phyloP scores from a whole-genome alignment of 768 basidiomycete species.

The Russula ochroleuca region DNA sequence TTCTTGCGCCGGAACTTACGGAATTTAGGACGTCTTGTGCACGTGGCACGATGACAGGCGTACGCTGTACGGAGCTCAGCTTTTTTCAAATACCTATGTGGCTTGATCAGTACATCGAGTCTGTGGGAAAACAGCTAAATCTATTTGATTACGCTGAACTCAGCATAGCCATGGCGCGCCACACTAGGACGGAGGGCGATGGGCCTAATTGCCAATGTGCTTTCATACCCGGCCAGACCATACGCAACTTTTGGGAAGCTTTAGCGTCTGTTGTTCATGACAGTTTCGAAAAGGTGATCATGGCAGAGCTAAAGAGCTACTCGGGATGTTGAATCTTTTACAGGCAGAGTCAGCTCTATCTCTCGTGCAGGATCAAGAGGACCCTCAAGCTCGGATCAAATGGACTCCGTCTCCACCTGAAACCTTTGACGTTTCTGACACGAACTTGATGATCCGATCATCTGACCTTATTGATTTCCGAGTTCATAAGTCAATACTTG shows the following conservation, averaged over 20 bases:
- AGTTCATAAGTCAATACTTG: constrained; percentile 15
- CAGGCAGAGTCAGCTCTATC: constrained; percentile 7
- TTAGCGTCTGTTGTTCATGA: not conserved
- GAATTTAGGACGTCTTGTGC: not conserved
- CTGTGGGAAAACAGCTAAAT: not conserved
- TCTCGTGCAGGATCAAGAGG: not conserved
- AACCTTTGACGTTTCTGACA: not conserved
- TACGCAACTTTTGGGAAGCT: constrained; percentile 6
- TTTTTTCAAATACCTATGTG: not conserved
- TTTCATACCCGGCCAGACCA: not conserved
- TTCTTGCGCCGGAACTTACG: not conserved
- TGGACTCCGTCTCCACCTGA: not conserved
- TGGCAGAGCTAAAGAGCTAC: not conserved
- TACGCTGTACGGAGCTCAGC: not conserved
- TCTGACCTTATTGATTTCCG: constrained; percentile 11
- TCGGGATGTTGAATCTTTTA: not conserved
- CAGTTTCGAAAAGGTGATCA: not conserved
- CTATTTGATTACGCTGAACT: not conserved
- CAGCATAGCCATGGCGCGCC: not conserved
- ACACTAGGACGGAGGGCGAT: not conserved
- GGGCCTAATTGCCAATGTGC: not conserved
- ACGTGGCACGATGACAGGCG: not conserved
- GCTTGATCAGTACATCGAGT: not conserved
- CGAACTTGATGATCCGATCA: constrained; percentile 7
- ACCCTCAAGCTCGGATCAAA: not conserved